phyloP scores from a whole-genome alignment of 169 alveolate genomes.

The Neospora caninum region DNA sequence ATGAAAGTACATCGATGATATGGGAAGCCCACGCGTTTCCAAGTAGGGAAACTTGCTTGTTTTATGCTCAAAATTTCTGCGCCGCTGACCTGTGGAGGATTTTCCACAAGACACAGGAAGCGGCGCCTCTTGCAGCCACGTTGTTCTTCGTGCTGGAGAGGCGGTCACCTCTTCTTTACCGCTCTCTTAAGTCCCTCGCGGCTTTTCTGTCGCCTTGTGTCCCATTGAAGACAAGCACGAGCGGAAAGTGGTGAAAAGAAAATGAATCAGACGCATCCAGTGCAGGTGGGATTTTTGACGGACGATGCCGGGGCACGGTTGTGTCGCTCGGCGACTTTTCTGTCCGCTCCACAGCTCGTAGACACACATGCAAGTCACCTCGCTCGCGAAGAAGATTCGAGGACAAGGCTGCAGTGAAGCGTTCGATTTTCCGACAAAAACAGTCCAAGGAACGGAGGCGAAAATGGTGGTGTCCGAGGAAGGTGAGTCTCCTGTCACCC shows the following conservation, averaged over 20 bases:
- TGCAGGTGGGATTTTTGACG: too few relatives aligned
- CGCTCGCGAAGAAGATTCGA: neutral
- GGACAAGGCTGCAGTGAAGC: neutral
- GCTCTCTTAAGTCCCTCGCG: too few relatives aligned
- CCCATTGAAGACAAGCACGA: too few relatives aligned
- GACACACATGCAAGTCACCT: constrained; percentile 16
- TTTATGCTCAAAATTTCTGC: too few relatives aligned
- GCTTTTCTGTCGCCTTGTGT: too few relatives aligned
- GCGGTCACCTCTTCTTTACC: too few relatives aligned
- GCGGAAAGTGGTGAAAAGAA: too few relatives aligned
- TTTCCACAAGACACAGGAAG: neutral
- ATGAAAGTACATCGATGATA: too few relatives aligned
- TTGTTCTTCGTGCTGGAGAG: neutral
- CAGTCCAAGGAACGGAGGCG: neutral
- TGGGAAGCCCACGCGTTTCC: neutral
- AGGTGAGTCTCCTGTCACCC: too few relatives aligned
- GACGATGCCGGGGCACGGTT: neutral
- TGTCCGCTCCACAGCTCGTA: neutral
- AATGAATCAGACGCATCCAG: too few relatives aligned
- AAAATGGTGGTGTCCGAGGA: too few relatives aligned
- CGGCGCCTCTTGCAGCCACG: neutral
- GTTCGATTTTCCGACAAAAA: neutral
- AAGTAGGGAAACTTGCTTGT: neutral
- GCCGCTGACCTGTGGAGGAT: neutral
- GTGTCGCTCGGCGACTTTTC: neutral